Percentiles rank a stretch among this genome's conserved stretches.
These are phyloP conservation scores for Phyllachora maydis DNA, from an alignment of 2,329 filamentous ascomycete genomes.

Conservation along the genomic window DNA sequence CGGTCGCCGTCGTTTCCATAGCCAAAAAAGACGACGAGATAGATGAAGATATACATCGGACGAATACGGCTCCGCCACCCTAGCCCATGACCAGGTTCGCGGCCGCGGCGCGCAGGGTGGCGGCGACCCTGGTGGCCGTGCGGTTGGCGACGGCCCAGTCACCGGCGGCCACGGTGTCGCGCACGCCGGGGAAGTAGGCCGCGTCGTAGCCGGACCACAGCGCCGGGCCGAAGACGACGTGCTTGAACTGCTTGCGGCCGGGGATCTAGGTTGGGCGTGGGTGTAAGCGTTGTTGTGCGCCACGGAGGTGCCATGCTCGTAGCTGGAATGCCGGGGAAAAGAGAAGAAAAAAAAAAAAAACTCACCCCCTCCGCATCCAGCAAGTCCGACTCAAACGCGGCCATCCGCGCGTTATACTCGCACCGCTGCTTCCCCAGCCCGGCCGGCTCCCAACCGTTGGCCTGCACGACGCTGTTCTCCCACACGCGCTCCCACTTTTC, in stretches of 20 bases:
- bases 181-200: conserved; percentile 62
- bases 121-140: conserved; percentile 51
- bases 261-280: conserved; percentile 35
- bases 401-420: conserved; percentile 61
- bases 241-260: conserved; percentile 82
- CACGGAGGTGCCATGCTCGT: no score
- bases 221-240: conserved; percentile 73
- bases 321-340: no score
- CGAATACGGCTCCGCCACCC: no score
- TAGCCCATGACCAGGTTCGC: conserved; percentile 7
- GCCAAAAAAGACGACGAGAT: no score
- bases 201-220: conserved; percentile 51
- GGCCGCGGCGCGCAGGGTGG: conserved; percentile 41
- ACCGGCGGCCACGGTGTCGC: conserved; percentile 53
- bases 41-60: no score
- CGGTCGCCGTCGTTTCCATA: no score
- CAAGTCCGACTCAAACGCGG: conserved; percentile 62
- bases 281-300: no score
- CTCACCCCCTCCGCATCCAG: conserved; percentile 69
- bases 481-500: conserved; percentile 59
- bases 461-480: conserved; percentile 49
- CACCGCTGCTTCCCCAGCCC: conserved; percentile 46
- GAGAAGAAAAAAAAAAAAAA: no score
- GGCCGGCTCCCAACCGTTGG: conserved; percentile 57
- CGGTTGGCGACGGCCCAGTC: conserved; percentile 50